Conservation (phyloP, 139 green algal species). For the Chlamydomonas sp. region DNA sequence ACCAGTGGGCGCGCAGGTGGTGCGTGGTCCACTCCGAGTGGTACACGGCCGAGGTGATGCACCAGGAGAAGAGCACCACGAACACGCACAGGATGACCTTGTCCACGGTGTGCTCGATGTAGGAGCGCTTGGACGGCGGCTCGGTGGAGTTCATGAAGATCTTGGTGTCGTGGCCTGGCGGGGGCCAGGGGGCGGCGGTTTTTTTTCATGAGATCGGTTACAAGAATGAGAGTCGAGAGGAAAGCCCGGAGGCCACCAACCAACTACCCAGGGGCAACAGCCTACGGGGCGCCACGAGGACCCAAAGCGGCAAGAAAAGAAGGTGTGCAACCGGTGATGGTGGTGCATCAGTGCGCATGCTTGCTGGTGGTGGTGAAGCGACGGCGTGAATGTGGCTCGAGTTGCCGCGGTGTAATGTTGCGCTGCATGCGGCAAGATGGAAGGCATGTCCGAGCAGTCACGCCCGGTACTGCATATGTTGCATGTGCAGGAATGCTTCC, state of each 20-base stretch:
- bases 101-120: conserved; percentile 76
- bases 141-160: conserved; percentile 78
- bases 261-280: too few species aligned
- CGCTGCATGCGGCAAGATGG: too few species aligned
- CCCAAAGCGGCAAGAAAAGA: too few species aligned
- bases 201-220: not conserved
- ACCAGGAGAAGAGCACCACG: conserved; percentile 64
- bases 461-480: too few species aligned
- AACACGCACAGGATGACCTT: conserved; percentile 77
- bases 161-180: conserved; percentile 82
- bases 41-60: conserved; percentile 55
- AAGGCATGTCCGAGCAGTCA: too few species aligned
- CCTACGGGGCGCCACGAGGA: too few species aligned
- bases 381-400: too few species aligned
- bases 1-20: conserved; percentile 52
- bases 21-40: conserved; percentile 50
- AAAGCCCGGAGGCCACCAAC: not conserved
- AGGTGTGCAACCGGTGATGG: too few species aligned
- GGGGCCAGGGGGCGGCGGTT: not conserved
- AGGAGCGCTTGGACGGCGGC: conserved; percentile 74
- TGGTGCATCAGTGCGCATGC: too few species aligned
- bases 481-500: too few species aligned
- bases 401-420: too few species aligned
- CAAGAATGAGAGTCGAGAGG: not conserved
- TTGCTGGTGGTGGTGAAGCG: too few species aligned